A percentile compares a stretch with the other conserved stretches of the same genome.
Conservation (phyloP, 2,329 filamentous ascomycete genomes). For the Orbilia blumenaviensis region DNA sequence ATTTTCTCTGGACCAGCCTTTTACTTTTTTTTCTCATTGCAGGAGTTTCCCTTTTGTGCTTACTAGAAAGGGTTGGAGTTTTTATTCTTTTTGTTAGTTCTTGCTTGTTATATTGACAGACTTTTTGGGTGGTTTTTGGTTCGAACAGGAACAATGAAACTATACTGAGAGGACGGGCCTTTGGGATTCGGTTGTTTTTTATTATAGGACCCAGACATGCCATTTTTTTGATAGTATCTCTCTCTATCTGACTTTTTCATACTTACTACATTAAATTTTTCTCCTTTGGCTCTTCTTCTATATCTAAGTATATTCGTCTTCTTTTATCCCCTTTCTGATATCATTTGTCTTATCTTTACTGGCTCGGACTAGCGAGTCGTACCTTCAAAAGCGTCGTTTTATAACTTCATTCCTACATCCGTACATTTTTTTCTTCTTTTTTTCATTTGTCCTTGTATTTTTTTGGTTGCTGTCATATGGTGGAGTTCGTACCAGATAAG, state of each 20-base stretch:
- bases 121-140: not conserved
- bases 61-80: conserved; percentile 49
- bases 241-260: not conserved
- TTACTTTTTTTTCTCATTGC: conserved; percentile 40
- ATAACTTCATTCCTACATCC: no score
- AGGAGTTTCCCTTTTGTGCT: conserved; percentile 25
- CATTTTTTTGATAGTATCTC: not conserved
- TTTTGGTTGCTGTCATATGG: no score
- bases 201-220: not conserved
- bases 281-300: not conserved
- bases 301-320: no score
- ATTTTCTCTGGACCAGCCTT: not conserved
- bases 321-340: no score
- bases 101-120: not conserved
- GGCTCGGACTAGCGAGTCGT: not conserved
- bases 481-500: not conserved
- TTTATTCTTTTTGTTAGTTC: conserved; percentile 3
- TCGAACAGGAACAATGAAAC: conserved; percentile 20
- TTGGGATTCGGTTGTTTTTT: not conserved
- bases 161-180: not conserved
- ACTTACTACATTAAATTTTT: no score
- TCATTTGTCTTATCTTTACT: not conserved
- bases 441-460: no score
- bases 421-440: not conserved
- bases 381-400: not conserved